phyloP scores from a whole-genome alignment of 2,329 filamentous ascomycete species.

The Bretziella fagacearum region DNA sequence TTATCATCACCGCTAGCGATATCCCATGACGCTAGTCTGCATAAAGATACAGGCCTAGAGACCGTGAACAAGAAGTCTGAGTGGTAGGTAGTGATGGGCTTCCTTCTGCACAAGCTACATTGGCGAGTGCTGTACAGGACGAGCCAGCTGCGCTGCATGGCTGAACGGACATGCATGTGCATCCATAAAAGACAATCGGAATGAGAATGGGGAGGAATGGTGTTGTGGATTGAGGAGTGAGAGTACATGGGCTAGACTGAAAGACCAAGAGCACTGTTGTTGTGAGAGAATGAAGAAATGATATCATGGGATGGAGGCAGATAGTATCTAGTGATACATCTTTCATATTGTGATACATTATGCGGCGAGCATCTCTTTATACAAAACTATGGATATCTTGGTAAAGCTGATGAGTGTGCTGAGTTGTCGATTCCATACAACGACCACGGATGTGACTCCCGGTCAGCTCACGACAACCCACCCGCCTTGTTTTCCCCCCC shows the following conservation, averaged over 20 bases:
- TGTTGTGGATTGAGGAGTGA: not conserved
- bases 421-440: too few relatives aligned
- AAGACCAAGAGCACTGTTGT: too few relatives aligned
- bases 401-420: too few relatives aligned
- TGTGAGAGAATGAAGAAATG: not conserved
- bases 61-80: not conserved
- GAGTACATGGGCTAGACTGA: not conserved
- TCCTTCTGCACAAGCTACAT: not conserved
- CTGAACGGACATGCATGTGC: conserved; percentile 4
- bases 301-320: too few relatives aligned
- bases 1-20: not conserved
- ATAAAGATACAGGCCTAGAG: not conserved
- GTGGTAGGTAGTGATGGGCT: not conserved
- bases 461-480: too few relatives aligned
- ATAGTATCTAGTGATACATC: too few relatives aligned
- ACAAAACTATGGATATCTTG: too few relatives aligned
- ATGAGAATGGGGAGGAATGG: not conserved
- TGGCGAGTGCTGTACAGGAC: not conserved
- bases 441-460: too few relatives aligned
- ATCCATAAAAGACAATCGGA: conserved; percentile 1
- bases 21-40: conserved; percentile 1
- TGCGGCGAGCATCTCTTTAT: too few relatives aligned
- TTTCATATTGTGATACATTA: too few relatives aligned
- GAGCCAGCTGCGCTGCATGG: conserved; percentile 7
- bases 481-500: too few relatives aligned